Conservation (phyloP, 192 early-diverging fungal species). For the Martensiomyces pterosporus region DNA sequence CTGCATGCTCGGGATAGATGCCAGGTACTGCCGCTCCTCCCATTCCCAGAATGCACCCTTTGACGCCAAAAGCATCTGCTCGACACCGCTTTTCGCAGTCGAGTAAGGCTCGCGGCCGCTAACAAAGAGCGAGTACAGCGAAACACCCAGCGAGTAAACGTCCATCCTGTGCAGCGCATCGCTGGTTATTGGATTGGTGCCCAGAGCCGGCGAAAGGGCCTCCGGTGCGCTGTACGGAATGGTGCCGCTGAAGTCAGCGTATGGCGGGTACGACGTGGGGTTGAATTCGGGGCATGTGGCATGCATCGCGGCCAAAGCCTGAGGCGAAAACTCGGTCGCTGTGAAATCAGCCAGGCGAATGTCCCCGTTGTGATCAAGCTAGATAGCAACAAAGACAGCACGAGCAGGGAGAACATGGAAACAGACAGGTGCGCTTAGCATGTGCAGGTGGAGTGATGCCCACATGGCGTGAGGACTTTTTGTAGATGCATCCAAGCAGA, state of each 20-base stretch:
- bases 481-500: too few species aligned
- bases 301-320: conserved; percentile 20
- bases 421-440: neutral
- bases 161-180: conserved; percentile 48
- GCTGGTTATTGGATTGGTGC: neutral
- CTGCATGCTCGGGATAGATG: conserved; percentile 11
- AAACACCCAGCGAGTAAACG: conserved; percentile 56
- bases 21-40: conserved; percentile 49
- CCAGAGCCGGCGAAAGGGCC: conserved; percentile 35
- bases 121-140: conserved; percentile 56
- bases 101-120: conserved; percentile 57
- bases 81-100: conserved; percentile 54
- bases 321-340: conserved; percentile 35
- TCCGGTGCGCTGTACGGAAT: conserved; percentile 58
- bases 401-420: conserved; percentile 2
- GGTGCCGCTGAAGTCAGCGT: conserved; percentile 51
- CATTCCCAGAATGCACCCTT: conserved; percentile 64
- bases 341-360: conserved; percentile 52
- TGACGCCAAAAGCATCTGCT: conserved; percentile 57
- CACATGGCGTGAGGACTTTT: too few species aligned
- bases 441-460: too few species aligned
- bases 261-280: conserved; percentile 26
- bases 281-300: conserved; percentile 22
- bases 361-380: conserved; percentile 35
- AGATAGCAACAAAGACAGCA: conserved; percentile 12